Evolutionary conservation across 352 stramenopile species (phyloP), one percentile per base, ranked within the genome.

Genomic region (Globisporangium emineosum): DNA sequence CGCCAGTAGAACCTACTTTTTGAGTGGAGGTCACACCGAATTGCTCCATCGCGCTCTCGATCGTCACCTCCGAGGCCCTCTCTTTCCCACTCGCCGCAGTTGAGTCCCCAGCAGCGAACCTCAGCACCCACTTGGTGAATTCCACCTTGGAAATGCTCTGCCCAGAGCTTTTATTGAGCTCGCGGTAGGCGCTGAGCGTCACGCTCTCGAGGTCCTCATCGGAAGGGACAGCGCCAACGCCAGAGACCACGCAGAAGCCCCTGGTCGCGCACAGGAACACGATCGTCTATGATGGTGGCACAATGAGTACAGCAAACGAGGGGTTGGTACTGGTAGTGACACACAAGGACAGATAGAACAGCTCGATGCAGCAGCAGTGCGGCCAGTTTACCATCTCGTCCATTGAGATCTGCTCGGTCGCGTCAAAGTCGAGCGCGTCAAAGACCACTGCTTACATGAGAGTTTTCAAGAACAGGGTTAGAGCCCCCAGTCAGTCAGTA

Each of bases 351-450:
- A 32, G 29, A 32, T 32, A 21, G n/a, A 32, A 7, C 1, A 35
- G n/a, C 23, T 53, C 17, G 32, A 19, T 12, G 4, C 17, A 0
- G 32, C 4, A 21, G 23, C 2, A 27, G 45, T 10, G 15, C 17
- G 10, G 7, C 2, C 17, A n/a, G 12, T 54, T 5, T 62, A 89
- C 77, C 83, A 89, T 89, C 61, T 91, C 83, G 62, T 91, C 83
- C 77, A 91, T 88, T 2, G 83, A 88, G 58, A 90, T 88, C 57
- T 88, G 68, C 56, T 87, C 79, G 0, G 80, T 91, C 49, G 71
- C 64, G 67, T 87, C 79, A 68, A 91, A 91, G 64, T 91, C 83
- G 42, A 91, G 75, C 8, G 80, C 78, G n/a, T 88, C 78, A 57
- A 91, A 91, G 17, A 88, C 72, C 60, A 91, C 83, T 91, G n/a